These are phyloP conservation scores for Metarhizium humberi DNA, from an alignment of 2,329 filamentous ascomycete species.

Conservation along the genomic window DNA sequence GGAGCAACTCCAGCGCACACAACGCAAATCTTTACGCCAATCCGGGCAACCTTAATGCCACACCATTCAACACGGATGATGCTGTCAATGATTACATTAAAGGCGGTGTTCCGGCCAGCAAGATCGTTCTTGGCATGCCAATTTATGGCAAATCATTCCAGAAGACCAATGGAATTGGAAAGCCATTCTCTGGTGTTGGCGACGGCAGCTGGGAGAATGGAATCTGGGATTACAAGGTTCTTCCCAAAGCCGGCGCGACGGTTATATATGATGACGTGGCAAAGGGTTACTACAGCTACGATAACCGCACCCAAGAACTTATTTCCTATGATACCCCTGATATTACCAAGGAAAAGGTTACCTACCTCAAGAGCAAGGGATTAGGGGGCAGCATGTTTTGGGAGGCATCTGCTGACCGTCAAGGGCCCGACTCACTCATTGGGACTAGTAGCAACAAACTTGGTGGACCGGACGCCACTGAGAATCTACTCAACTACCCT, in stretches of 20 bases:
- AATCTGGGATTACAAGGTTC: slow-evolving; percentile 72
- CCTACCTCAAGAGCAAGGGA: slow-evolving; percentile 51
- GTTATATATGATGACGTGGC: slow-evolving; percentile 48
- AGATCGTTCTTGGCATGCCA: slow-evolving; percentile 72
- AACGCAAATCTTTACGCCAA: slow-evolving; percentile 61
- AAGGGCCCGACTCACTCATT: slow-evolving; percentile 51
- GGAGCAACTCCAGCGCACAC: slow-evolving; percentile 56
- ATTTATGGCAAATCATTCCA: slow-evolving; percentile 31
- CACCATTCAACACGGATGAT: slow-evolving; percentile 59
- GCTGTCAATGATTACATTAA: slow-evolving; percentile 58
- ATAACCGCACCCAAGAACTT: slow-evolving; percentile 48
- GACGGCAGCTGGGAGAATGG: slow-evolving; percentile 63
- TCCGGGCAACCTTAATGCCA: slow-evolving; percentile 41
- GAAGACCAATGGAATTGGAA: slow-evolving; percentile 53
- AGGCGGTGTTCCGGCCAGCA: slow-evolving; percentile 51
- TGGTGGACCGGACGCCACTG: slow-evolving; percentile 30
- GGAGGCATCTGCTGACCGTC: slow-evolving; percentile 65
- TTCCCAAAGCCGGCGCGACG: slow-evolving; percentile 52
- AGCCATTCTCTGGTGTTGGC: slow-evolving; percentile 54
- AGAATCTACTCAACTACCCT: slow-evolving; percentile 44
- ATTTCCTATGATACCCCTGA: slow-evolving; percentile 62
- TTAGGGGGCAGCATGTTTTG: slow-evolving; percentile 80
- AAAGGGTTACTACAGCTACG: slow-evolving; percentile 63
- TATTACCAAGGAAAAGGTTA: slow-evolving; percentile 52
- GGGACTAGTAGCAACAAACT: slow-evolving; percentile 32